Conservation (phyloP, 805 yeast species). For the Candida anglica region DNA sequence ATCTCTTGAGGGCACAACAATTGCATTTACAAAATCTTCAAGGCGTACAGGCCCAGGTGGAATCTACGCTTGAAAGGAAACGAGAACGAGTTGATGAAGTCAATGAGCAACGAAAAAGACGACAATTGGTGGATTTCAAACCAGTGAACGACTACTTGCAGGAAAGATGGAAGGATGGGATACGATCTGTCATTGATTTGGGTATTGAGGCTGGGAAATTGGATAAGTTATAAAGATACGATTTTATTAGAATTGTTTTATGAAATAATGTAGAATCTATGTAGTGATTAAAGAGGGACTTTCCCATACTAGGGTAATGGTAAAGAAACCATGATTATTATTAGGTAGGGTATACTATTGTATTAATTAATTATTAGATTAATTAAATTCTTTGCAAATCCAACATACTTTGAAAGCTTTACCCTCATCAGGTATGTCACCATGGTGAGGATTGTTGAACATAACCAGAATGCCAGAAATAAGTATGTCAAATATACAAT, state of each 20-base stretch:
- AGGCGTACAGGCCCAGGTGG: slow-evolving; percentile 16
- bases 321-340: no score
- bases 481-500: no score
- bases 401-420: no score
- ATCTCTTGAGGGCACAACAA: slow-evolving; percentile 36
- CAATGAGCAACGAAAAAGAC: slow-evolving; percentile 35
- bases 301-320: neutral
- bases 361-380: no score
- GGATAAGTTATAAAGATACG: slow-evolving; percentile 2
- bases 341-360: no score
- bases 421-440: no score
- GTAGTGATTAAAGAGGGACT: neutral
- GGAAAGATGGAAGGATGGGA: slow-evolving; percentile 49
- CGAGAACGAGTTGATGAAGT: slow-evolving; percentile 40
- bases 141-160: slow-evolving; percentile 43
- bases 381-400: no score
- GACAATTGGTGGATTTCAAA: slow-evolving; percentile 38
- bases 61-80: slow-evolving; percentile 28
- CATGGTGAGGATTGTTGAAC: no score
- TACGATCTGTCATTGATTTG: slow-evolving; percentile 34
- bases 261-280: neutral
- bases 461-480: no score
- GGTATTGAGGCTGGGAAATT: slow-evolving; percentile 20
- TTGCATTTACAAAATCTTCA: slow-evolving; percentile 21
- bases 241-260: no score